phyloP scores from a whole-genome alignment of 2,329 filamentous ascomycete genomes.

The Akanthomyces muscarius region DNA sequence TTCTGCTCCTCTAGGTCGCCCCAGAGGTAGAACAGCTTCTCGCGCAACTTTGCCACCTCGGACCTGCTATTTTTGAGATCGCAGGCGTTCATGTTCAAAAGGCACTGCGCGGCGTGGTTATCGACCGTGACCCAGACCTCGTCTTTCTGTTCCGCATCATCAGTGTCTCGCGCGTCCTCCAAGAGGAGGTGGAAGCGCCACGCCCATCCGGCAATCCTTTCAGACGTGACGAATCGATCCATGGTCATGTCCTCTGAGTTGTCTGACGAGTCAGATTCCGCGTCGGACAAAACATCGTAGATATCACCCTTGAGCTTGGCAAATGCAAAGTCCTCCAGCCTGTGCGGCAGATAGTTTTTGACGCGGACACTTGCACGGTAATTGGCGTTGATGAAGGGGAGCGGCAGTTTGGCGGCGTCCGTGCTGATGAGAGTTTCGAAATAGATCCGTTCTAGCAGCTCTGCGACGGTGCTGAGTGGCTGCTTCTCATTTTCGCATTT shows the following conservation, averaged over 20 bases:
- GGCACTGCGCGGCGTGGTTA: slow-evolving; percentile 47
- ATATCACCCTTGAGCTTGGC: slow-evolving; percentile 41
- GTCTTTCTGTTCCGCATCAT: slow-evolving; percentile 31
- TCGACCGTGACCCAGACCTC: slow-evolving; percentile 67
- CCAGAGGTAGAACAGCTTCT: slow-evolving; percentile 77
- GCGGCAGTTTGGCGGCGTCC: slow-evolving; percentile 31
- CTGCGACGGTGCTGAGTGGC: slow-evolving; percentile 32
- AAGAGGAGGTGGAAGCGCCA: slow-evolving; percentile 81
- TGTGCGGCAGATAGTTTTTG: slow-evolving; percentile 71
- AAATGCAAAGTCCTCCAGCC: slow-evolving; percentile 66
- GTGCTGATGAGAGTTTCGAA: slow-evolving; percentile 43
- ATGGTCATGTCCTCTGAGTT: slow-evolving; percentile 24
- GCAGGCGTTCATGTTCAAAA: slow-evolving; percentile 45
- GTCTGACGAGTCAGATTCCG: slow-evolving; percentile 25
- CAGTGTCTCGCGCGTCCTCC: slow-evolving; percentile 56
- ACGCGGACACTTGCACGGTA: slow-evolving; percentile 71
- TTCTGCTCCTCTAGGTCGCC: slow-evolving; percentile 77
- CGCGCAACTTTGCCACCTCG: slow-evolving; percentile 52
- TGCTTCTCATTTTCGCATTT: slow-evolving; percentile 43
- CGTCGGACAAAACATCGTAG: slow-evolving; percentile 45
- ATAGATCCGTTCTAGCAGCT: slow-evolving; percentile 36
- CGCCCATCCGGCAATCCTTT: slow-evolving; percentile 54
- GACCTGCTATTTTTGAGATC: slow-evolving; percentile 52
- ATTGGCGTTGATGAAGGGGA: slow-evolving; percentile 72
- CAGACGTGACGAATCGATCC: slow-evolving; percentile 24